A percentile compares a stretch with the other conserved stretches of the same genome.
phyloP scores from a whole-genome alignment of 177 flowering plant species.

The Vitis hybrid region DNA sequence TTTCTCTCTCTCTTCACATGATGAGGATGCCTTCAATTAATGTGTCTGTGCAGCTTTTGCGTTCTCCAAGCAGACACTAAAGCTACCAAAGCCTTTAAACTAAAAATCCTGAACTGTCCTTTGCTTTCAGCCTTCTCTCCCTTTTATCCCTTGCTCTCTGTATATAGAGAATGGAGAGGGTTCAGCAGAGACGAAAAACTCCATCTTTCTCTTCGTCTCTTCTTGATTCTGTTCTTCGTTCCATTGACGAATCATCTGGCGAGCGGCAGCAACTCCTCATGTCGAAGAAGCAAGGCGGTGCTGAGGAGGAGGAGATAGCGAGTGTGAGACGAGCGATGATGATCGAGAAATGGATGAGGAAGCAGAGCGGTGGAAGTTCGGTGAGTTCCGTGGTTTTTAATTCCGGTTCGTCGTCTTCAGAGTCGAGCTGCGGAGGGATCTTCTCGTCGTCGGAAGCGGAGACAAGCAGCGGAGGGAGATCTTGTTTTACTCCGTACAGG shows the following conservation, averaged over 20 bases:
- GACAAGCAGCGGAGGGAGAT: conserved; percentile 14
- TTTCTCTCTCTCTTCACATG: conserved; percentile 20
- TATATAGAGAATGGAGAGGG: conserved; percentile 9
- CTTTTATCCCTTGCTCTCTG: background rate
- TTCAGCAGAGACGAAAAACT: conserved; percentile 31
- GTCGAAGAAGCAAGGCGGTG: conserved; percentile 13
- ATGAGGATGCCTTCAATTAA: conserved; percentile 15
- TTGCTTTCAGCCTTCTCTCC: background rate
- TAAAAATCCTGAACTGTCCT: background rate
- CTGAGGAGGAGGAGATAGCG: conserved; percentile 13
- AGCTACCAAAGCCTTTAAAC: conserved; percentile 2
- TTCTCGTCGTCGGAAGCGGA: conserved; percentile 38
- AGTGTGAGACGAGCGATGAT: conserved; percentile 35
- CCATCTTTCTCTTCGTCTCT: conserved; percentile 68
- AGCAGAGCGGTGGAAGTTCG: conserved; percentile 14
- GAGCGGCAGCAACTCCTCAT: background rate
- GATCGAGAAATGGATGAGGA: conserved; percentile 50
- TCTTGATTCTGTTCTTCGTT: conserved; percentile 54
- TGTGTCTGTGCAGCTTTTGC: conserved; percentile 31
- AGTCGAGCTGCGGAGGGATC: conserved; percentile 27
- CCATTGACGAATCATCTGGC: conserved; percentile 37
- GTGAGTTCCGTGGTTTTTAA: conserved; percentile 8
- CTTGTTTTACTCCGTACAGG: conserved; percentile 6
- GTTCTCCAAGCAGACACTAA: conserved; percentile 23
- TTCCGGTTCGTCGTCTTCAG: conserved; percentile 30